Evolutionary conservation across 2,329 filamentous ascomycete genomes (phyloP).

Genomic region (Hyphodiscus sp.): DNA sequence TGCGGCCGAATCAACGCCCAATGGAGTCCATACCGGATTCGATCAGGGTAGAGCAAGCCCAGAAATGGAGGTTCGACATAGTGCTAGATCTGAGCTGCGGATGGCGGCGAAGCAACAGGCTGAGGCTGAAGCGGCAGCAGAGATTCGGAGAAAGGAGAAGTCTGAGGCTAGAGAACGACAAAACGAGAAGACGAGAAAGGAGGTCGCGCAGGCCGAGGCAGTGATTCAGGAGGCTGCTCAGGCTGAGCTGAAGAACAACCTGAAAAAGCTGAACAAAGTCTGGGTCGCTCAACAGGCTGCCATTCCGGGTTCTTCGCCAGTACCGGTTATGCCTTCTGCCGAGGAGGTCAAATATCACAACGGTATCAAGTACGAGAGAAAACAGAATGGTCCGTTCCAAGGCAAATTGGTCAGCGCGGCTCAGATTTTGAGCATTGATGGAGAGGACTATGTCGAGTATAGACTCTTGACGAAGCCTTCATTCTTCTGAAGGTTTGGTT

Average conservation of each 20-base stretch:
- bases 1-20: slow-evolving; percentile 13
- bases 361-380: slow-evolving; percentile 57
- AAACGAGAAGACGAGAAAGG: slow-evolving; percentile 24
- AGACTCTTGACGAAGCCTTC: slow-evolving; percentile 57
- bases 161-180: slow-evolving; percentile 21
- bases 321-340: slow-evolving; percentile 21
- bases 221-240: slow-evolving; percentile 20
- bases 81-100: slow-evolving; percentile 22
- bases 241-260: slow-evolving; percentile 25
- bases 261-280: slow-evolving; percentile 27
- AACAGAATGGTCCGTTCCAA: slow-evolving; percentile 52
- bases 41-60: slow-evolving; percentile 10
- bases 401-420: slow-evolving; percentile 59
- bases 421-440: slow-evolving; percentile 57
- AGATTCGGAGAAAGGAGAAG: slow-evolving; percentile 21
- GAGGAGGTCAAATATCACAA: slow-evolving; percentile 49
- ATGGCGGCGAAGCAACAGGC: slow-evolving; percentile 21
- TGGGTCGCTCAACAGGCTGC: slow-evolving; percentile 26
- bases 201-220: slow-evolving; percentile 24
- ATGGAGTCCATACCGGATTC: slow-evolving; percentile 7
- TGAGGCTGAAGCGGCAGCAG: slow-evolving; percentile 16
- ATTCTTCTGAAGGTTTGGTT: slow-evolving; percentile 35
- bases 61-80: slow-evolving; percentile 25
- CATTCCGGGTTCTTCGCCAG: not conserved
- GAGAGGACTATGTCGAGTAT: slow-evolving; percentile 62